Evolutionary conservation across 768 basidiomycete genomes (phyloP).

Genomic region (Dacryopinax spathularia): DNA sequence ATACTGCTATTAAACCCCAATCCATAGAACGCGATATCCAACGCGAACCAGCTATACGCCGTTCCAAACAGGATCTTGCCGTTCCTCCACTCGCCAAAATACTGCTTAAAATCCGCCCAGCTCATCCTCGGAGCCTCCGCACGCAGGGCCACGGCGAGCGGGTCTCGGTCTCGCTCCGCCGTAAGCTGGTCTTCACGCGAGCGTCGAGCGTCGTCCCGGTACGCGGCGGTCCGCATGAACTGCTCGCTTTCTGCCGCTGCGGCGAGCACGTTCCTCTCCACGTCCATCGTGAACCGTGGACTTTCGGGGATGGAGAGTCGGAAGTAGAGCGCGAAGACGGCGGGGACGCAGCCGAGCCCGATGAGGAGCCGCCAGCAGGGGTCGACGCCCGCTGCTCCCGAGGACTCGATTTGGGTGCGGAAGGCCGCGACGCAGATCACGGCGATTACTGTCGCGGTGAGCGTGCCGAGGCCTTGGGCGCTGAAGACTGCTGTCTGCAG

Average conservation of each 20-base stretch:
- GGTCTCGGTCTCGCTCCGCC: no score
- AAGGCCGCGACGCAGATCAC: slow-evolving; percentile 2
- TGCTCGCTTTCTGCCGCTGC: not conserved
- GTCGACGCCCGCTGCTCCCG: slow-evolving; percentile 9
- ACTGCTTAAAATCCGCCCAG: slow-evolving; percentile 45
- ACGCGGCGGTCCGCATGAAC: not conserved
- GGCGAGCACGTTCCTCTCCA: slow-evolving; percentile 12
- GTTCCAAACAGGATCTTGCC: slow-evolving; percentile 64
- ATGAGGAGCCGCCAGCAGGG: slow-evolving; percentile 13
- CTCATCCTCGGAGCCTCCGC: slow-evolving; percentile 55
- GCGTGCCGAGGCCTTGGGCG: slow-evolving; percentile 12
- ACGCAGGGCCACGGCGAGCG: slow-evolving; percentile 43
- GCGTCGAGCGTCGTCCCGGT: no score
- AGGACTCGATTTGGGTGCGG: not conserved
- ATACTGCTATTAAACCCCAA: slow-evolving; percentile 69
- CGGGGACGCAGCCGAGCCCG: slow-evolving; percentile 15
- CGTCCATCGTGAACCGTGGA: slow-evolving; percentile 14
- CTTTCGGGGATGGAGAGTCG: slow-evolving; percentile 18
- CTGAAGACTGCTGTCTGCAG: slow-evolving; percentile 12
- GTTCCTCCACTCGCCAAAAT: slow-evolving; percentile 62
- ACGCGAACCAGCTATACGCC: slow-evolving; percentile 77
- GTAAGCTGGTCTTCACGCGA: no score
- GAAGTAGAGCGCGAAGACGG: slow-evolving; percentile 21
- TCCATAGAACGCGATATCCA: slow-evolving; percentile 81
- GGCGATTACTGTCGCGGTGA: slow-evolving; percentile 4